A percentile compares a stretch with the other conserved stretches of the same genome.
Conservation (phyloP, 352 stramenopile species). For the Globisporangium canariense region DNA sequence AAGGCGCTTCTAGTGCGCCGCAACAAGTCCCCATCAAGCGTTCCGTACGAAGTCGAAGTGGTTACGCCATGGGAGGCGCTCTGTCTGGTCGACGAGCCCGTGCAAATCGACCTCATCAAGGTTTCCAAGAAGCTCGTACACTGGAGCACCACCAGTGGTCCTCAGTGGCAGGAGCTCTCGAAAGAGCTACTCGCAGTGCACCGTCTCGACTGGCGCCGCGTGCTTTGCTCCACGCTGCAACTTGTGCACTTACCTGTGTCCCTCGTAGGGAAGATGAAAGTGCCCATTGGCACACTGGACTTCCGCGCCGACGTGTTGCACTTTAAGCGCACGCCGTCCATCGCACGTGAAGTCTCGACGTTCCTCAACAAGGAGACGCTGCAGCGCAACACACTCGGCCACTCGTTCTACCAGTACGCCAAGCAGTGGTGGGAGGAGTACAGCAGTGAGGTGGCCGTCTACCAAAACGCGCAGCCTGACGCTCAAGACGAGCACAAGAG, state of each 20-base stretch:
- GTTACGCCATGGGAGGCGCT: conserved; percentile 62
- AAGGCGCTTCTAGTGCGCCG: not conserved
- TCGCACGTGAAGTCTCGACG: conserved; percentile 36
- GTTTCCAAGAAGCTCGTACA: conserved; percentile 44
- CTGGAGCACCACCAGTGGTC: conserved; percentile 17
- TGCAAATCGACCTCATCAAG: conserved; percentile 64
- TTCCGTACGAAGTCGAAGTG: conserved; percentile 53
- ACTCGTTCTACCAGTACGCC: conserved; percentile 78
- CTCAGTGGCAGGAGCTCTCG: conserved; percentile 41
- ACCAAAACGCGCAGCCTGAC: conserved; percentile 11
- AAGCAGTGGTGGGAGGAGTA: conserved; percentile 87
- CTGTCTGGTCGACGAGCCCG: conserved; percentile 57
- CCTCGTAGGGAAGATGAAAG: conserved; percentile 65
- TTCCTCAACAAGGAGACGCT: conserved; percentile 61
- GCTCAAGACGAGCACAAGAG: conserved; percentile 23
- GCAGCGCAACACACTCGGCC: conserved; percentile 44
- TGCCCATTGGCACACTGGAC: conserved; percentile 61
- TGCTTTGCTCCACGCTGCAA: conserved; percentile 65
- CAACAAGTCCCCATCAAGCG: conserved; percentile 16
- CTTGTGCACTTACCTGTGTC: conserved; percentile 70
- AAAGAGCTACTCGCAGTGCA: conserved; percentile 65
- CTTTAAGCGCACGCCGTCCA: conserved; percentile 40
- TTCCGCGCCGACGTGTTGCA: conserved; percentile 64
- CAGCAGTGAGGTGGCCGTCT: conserved; percentile 27
- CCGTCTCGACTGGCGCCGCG: conserved; percentile 71